Evolutionary conservation across 208 protist genomes (phyloP).

Genomic region (Tritrichomonas foetus): DNA sequence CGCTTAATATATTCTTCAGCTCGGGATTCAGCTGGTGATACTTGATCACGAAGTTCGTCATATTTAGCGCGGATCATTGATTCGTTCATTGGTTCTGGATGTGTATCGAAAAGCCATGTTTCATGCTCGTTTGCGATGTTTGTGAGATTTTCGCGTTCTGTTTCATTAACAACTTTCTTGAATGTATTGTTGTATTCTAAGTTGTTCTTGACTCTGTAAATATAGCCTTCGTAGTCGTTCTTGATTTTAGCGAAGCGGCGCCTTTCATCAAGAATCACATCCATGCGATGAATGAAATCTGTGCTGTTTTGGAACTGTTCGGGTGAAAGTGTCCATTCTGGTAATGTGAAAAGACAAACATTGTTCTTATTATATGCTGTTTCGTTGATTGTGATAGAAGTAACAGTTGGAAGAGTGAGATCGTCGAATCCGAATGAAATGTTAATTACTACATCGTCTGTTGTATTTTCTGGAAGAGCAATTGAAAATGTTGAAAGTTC

Average conservation of each 20-base stretch:
- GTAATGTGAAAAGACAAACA: background rate
- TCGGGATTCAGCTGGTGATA: background rate
- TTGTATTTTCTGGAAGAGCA: background rate
- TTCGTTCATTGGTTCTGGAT: background rate
- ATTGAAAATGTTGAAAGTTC: background rate
- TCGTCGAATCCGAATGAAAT: background rate
- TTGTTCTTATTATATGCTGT: background rate
- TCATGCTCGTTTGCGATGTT: background rate
- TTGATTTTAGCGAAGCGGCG: background rate
- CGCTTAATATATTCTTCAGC: background rate
- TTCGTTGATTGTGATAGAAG: background rate
- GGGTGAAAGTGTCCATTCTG: background rate
- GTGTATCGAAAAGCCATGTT: background rate
- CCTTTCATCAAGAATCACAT: background rate
- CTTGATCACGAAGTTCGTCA: background rate
- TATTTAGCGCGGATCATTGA: background rate
- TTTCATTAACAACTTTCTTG: background rate
- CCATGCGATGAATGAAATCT: background rate
- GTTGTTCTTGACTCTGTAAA: background rate
- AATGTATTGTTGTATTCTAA: background rate
- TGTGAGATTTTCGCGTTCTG: background rate
- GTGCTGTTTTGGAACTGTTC: background rate
- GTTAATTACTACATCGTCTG: background rate
- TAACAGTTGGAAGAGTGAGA: background rate
- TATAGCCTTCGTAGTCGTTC: background rate